Conservation (phyloP, 2,329 filamentous ascomycete species). For the Sarocladium kiliense region DNA sequence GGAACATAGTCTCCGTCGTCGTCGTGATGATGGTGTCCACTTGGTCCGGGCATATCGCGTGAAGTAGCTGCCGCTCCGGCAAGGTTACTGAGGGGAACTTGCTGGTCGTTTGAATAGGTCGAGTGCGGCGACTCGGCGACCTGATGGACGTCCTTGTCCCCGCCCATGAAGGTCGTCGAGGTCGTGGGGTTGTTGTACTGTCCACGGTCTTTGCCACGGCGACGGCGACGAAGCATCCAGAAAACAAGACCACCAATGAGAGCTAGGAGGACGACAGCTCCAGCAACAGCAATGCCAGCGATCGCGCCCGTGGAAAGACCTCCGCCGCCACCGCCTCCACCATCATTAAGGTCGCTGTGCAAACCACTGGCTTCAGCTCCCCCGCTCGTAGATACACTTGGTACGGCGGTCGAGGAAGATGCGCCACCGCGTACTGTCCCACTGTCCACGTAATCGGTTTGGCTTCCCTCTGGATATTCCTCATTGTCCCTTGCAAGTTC, state of each 20-base stretch:
- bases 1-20: constrained; percentile 6
- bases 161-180: constrained; percentile 31
- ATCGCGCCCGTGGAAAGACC: constrained; percentile 37
- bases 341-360: background rate
- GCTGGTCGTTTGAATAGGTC: constrained; percentile 33
- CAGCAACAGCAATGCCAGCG: constrained; percentile 42
- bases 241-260: constrained; percentile 34
- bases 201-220: constrained; percentile 17
- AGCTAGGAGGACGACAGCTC: constrained; percentile 30
- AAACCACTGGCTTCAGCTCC: background rate
- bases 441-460: too few relatives aligned
- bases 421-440: too few relatives aligned
- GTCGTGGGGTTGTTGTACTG: background rate
- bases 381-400: background rate
- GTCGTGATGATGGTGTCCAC: background rate
- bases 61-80: background rate
- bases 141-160: constrained; percentile 37
- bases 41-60: background rate
- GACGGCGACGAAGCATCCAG: constrained; percentile 38
- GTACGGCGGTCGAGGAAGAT: too few relatives aligned
- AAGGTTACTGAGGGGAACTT: constrained; percentile 16
- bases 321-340: constrained; percentile 13
- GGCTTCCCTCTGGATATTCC: too few relatives aligned
- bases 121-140: constrained; percentile 34
- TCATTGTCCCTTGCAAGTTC: too few relatives aligned